Evolutionary conservation across 257 asterid species (phyloP).

Genomic region (Gardenia jasminoides): DNA sequence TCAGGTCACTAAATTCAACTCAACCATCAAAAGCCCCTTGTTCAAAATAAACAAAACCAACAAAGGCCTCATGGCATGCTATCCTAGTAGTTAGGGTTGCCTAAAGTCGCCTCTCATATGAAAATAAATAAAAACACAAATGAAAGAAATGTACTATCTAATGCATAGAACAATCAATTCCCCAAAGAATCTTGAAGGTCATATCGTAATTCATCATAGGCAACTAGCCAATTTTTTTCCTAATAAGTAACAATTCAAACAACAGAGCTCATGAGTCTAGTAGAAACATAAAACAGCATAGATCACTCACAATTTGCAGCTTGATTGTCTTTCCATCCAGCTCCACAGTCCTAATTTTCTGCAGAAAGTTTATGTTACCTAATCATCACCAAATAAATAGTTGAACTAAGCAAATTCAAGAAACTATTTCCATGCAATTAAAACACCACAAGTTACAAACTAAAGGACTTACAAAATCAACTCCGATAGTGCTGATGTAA

Average conservation of each 20-base stretch:
- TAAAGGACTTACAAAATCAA: conserved; percentile 70
- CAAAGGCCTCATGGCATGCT: background rate
- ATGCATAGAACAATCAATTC: background rate
- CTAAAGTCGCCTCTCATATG: background rate
- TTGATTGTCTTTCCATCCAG: conserved; percentile 92
- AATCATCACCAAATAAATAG: background rate
- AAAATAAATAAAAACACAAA: background rate
- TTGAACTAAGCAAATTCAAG: background rate
- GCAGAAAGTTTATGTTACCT: conserved; percentile 16
- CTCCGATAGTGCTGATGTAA: conserved; percentile 98
- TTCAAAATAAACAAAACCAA: background rate
- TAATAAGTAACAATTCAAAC: background rate
- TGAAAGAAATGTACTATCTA: background rate
- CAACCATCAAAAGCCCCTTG: background rate
- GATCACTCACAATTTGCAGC: conserved; percentile 89
- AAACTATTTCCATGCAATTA: background rate
- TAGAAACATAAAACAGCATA: background rate
- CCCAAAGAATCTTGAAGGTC: background rate
- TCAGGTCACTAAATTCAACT: background rate
- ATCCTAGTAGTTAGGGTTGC: background rate
- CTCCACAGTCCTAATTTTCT: conserved; percentile 98
- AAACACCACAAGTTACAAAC: background rate
- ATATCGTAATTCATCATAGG: background rate
- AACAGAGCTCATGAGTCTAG: background rate
- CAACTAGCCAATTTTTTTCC: background rate